Conservation (phyloP, 148 eudicot genomes). For the Vaccinium darrowii region DNA sequence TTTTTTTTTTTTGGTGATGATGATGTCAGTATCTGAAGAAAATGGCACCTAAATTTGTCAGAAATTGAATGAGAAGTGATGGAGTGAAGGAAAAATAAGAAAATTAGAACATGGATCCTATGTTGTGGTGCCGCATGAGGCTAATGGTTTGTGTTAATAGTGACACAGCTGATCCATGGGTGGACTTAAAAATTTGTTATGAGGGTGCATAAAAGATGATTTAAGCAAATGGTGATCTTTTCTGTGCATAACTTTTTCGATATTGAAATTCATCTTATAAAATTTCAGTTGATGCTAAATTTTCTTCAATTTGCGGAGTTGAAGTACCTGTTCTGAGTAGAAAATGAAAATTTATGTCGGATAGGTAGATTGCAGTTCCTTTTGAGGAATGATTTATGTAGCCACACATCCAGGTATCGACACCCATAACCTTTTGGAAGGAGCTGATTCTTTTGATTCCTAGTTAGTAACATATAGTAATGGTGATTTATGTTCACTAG, state of each 20-base stretch:
- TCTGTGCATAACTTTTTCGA: neutral
- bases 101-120: neutral
- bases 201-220: neutral
- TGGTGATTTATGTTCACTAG: neutral
- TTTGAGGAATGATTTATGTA: constrained; percentile 1
- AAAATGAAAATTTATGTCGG: neutral
- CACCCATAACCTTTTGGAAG: neutral
- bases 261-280: neutral
- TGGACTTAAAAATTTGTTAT: neutral
- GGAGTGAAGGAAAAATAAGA: neutral
- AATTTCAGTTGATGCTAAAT: neutral
- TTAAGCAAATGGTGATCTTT: neutral
- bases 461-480: neutral
- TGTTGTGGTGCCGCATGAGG: neutral
- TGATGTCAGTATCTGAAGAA: neutral
- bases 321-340: neutral
- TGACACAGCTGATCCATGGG: neutral
- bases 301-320: neutral
- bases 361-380: neutral
- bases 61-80: neutral
- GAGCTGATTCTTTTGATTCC: neutral
- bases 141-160: neutral
- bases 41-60: neutral
- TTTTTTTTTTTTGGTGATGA: neutral
- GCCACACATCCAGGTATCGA: neutral